Base-by-base conservation (phyloP, 176 grass and related monocot genomes). In the Hyparrhenia diplandra region DNA sequence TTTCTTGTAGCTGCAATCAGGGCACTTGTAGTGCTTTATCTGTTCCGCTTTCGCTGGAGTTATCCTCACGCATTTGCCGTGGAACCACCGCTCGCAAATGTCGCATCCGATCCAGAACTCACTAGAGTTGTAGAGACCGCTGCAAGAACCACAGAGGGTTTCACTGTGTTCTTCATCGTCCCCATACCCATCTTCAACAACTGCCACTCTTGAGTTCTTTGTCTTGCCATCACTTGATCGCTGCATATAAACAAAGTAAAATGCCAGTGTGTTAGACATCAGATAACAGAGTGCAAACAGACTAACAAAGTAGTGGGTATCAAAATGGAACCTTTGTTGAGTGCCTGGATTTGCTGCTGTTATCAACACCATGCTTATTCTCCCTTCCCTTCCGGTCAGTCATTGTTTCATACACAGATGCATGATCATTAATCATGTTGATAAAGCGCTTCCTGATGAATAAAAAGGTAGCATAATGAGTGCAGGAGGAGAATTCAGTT, bases 1-100 rank as follows among this genome's bases (percentile, higher is more conserved):
- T 63, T 90, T 90, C 79, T 90, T 90, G 51, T 85, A 90, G 84
- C 77, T 85, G 68, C 91, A 93, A 49, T 84, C 75, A 9, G 87
- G 91, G 81, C 91, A 93, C 70, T 93, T 93, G 59, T 93, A 93
- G 17, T 90, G 87, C 71, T 93, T 89, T 76, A 93, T 93, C 65
- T 85, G 85, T 6, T 93, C 91, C 1, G 91, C 91, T 77, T 90
- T 93, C 0, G 84, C 80, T 0, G 91, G 91, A 1, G 91, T 93
- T 76, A 93, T 87, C 72, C 73, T 87, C 66, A 93, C 91, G 1
- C 91, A 93, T 64, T 93, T 93, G 32, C 91, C 91, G 0, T 93
- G 91, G 81, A 90, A 93, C 91, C 91, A 93, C 69, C 87, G 71
- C 74, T 93, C 91, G 8, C 91, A 93, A 69, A 77, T 77, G 70